Evolutionary conservation across 345 rosid genomes (phyloP).

Genomic region (Brassica cretica): DNA sequence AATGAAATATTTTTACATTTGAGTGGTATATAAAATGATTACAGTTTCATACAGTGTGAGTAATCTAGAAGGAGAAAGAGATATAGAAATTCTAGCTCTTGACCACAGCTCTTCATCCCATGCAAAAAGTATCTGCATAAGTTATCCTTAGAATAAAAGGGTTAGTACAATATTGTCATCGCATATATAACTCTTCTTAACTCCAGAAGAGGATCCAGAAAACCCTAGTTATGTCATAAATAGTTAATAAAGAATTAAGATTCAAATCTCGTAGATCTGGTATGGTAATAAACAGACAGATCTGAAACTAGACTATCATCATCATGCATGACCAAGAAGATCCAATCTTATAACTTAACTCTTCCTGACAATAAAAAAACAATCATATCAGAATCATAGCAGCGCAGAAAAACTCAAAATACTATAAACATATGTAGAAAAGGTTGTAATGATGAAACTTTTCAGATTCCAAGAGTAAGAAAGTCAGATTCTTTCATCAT

Average conservation of each 20-base stretch:
- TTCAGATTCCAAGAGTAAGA: constrained; percentile 30
- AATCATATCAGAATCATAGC: constrained; percentile 42
- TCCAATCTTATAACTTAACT: constrained; percentile 14
- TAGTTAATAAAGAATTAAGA: constrained; percentile 1
- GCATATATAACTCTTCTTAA: background rate
- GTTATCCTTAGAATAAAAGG: background rate
- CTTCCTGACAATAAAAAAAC: constrained; percentile 22
- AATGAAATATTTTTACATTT: background rate
- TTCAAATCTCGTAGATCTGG: constrained; percentile 8
- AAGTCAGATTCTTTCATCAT: constrained; percentile 65
- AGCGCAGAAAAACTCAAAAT: constrained; percentile 19
- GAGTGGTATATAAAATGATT: background rate
- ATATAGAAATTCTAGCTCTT: constrained; percentile 3
- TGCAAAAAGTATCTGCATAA: constrained; percentile 17
- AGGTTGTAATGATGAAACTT: constrained; percentile 57
- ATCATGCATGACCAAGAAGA: constrained; percentile 30
- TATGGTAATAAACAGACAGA: constrained; percentile 20
- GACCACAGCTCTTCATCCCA: constrained; percentile 13
- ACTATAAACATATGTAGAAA: constrained; percentile 11
- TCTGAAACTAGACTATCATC: constrained; percentile 50
- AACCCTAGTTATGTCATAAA: constrained; percentile 23
- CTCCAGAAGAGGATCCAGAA: background rate
- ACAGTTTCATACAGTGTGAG: constrained; percentile 2
- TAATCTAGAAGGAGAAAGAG: background rate
- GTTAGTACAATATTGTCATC: background rate